Conservation (phyloP, 495 filamentous ascomycete genomes). For the Coniosporium apollinis region DNA sequence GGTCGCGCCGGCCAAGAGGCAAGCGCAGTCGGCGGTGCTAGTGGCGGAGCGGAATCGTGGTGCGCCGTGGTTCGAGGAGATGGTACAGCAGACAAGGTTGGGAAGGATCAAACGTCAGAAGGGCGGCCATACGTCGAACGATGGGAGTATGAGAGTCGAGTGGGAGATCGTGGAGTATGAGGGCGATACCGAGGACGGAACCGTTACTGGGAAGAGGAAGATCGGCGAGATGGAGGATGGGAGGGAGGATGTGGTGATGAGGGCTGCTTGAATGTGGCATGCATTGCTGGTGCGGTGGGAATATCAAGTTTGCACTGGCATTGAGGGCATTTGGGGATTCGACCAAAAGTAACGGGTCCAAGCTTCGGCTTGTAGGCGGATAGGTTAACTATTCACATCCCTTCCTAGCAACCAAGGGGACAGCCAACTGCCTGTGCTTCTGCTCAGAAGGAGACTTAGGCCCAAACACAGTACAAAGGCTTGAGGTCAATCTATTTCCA, state of each 20-base stretch:
- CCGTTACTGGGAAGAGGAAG: conserved; percentile 33
- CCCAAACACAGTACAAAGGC: too few relatives aligned
- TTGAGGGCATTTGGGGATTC: too few relatives aligned
- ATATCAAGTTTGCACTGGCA: too few relatives aligned
- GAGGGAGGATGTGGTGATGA: not conserved
- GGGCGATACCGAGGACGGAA: conserved; percentile 19
- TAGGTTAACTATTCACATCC: too few relatives aligned
- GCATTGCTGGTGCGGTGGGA: too few relatives aligned
- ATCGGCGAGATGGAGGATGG: conserved; percentile 26
- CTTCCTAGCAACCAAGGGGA: too few relatives aligned
- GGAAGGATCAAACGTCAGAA: conserved; percentile 45
- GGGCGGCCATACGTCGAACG: conserved; percentile 30
- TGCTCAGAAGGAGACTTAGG: too few relatives aligned
- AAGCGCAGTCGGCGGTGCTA: not conserved
- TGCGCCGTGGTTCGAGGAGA: conserved; percentile 67
- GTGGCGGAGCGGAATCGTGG: conserved; percentile 28
- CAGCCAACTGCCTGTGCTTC: too few relatives aligned
- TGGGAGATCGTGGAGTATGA: conserved; percentile 77
- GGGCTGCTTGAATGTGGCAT: not conserved
- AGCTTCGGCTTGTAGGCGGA: too few relatives aligned
- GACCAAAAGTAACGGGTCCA: too few relatives aligned
- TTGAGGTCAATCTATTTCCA: too few relatives aligned
- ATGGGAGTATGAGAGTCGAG: conserved; percentile 47
- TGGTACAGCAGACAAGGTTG: conserved; percentile 57
- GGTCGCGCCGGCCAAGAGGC: conserved; percentile 2